Evolutionary conservation across 441 rosid genomes (phyloP).

Genomic region (Eutrema salsugineum): DNA sequence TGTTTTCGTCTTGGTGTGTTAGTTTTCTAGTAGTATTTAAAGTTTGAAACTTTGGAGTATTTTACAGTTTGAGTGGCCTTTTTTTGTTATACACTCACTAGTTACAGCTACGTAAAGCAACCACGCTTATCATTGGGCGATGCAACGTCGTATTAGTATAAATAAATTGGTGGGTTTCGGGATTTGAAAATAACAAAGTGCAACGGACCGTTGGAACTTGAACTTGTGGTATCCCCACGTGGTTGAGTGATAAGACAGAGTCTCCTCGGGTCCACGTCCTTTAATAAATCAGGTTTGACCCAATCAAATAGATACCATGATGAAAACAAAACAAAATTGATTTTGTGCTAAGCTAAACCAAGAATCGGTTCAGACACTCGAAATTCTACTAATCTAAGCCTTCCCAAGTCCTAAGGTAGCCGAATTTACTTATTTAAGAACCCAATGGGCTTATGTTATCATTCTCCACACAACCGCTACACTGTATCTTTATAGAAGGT

Average conservation of each 20-base stretch:
- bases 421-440: background rate
- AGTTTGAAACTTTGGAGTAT: background rate
- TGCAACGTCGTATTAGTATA: background rate
- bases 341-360: too few relatives aligned
- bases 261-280: constrained; percentile 1
- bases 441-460: constrained; percentile 8
- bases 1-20: background rate
- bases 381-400: too few relatives aligned
- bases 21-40: background rate
- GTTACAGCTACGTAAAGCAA: too few relatives aligned
- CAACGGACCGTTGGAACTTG: constrained; percentile 10
- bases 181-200: background rate
- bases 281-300: background rate
- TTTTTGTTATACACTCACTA: background rate
- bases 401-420: background rate
- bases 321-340: too few relatives aligned
- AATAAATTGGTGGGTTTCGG: background rate
- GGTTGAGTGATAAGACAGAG: background rate
- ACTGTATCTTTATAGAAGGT: too few relatives aligned
- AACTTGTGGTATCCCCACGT: background rate
- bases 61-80: background rate
- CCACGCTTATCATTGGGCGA: background rate
- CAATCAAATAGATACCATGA: background rate
- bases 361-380: too few relatives aligned
- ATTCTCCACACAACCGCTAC: background rate